phyloP scores from a whole-genome alignment of 148 eudicot species.

The Mesembryanthemum crystallinum region DNA sequence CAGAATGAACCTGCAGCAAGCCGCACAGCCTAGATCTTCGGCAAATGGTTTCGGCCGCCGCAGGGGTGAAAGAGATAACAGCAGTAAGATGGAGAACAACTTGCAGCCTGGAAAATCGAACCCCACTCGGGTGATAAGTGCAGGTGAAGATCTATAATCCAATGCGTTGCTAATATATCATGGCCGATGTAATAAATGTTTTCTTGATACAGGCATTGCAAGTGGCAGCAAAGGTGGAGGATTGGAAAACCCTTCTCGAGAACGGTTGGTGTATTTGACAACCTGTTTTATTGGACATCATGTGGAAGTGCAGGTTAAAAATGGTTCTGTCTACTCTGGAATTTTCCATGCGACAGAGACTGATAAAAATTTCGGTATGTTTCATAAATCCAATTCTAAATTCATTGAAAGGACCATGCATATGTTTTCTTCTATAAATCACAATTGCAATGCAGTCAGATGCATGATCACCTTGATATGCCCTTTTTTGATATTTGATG shows the following conservation, averaged over 20 bases:
- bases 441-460: not conserved
- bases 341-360: conserved; percentile 75
- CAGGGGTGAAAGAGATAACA: conserved; percentile 55
- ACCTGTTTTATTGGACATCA: conserved; percentile 83
- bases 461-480: not conserved
- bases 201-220: conserved; percentile 34
- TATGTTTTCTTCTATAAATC: not conserved
- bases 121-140: conserved; percentile 37
- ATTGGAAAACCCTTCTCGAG: conserved; percentile 49
- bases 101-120: conserved; percentile 59
- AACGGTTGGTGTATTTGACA: conserved; percentile 66
- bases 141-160: conserved; percentile 39
- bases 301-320: conserved; percentile 88
- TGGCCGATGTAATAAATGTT: conserved; percentile 16
- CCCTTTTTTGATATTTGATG: conserved; percentile 10
- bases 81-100: conserved; percentile 51
- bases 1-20: conserved; percentile 70
- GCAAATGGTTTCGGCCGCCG: conserved; percentile 71
- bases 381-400: not conserved
- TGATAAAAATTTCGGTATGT: conserved; percentile 80
- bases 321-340: conserved; percentile 79
- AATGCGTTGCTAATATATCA: conserved; percentile 9
- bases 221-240: conserved; percentile 40
- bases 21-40: conserved; percentile 56
- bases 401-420: not conserved